These are phyloP conservation scores for Crithidia acanthocephali DNA, from an alignment of 208 protist genomes.

Conservation along the genomic window DNA sequence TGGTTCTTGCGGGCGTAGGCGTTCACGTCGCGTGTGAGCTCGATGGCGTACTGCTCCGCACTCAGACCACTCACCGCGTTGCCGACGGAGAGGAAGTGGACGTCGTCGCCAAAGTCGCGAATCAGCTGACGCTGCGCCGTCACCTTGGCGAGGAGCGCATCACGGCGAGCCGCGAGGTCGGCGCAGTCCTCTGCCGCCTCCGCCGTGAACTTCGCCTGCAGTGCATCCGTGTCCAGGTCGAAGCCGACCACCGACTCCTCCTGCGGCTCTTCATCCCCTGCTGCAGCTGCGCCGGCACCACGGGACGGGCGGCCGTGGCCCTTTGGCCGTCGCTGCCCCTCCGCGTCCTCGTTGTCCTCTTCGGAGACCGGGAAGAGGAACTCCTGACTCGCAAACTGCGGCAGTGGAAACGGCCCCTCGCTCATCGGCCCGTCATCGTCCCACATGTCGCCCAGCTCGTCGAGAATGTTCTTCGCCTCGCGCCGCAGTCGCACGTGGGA, in stretches of 20 bases:
- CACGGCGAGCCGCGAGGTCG: slow-evolving; percentile 53
- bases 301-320: background rate
- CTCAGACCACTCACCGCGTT: slow-evolving; percentile 30
- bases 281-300: no score
- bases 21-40: slow-evolving; percentile 76
- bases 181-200: slow-evolving; percentile 67
- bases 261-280: slow-evolving; percentile 5
- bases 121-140: slow-evolving; percentile 47
- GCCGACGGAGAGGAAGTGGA: slow-evolving; percentile 59
- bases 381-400: slow-evolving; percentile 16
- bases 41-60: slow-evolving; percentile 68
- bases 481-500: slow-evolving; percentile 68
- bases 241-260: slow-evolving; percentile 44
- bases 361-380: slow-evolving; percentile 5
- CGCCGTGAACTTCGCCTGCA: slow-evolving; percentile 53
- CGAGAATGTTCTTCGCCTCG: slow-evolving; percentile 63
- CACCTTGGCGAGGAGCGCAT: slow-evolving; percentile 53
- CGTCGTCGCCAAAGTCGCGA: slow-evolving; percentile 47
- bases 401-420: slow-evolving; percentile 26
- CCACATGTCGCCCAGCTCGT: slow-evolving; percentile 38
- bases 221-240: slow-evolving; percentile 40
- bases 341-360: slow-evolving; percentile 6
- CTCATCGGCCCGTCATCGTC: slow-evolving; percentile 12
- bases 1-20: slow-evolving; percentile 58
- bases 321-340: slow-evolving; percentile 1